A percentile compares a stretch with the other conserved stretches of the same genome.
Evolutionary conservation across 192 early-diverging fungal genomes (phyloP).

Genomic region (Entomortierella beljakovae): DNA sequence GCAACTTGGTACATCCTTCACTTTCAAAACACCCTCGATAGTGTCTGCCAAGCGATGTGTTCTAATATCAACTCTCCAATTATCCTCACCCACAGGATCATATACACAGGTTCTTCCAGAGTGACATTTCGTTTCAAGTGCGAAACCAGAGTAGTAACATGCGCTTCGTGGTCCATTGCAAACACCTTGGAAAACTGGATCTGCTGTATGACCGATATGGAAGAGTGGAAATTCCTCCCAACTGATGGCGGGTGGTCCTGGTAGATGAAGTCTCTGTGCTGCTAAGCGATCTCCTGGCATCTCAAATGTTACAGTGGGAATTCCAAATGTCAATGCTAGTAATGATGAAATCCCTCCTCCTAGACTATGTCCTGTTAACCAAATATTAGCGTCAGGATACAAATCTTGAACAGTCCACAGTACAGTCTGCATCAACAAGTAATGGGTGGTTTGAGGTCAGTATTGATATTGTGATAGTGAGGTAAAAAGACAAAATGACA

Average conservation of each 20-base stretch:
- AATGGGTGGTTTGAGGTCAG: neutral
- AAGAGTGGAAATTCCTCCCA: slow-evolving; percentile 79
- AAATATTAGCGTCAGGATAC: slow-evolving; percentile 79
- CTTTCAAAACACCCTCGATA: slow-evolving; percentile 70
- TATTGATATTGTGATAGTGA: too few species aligned
- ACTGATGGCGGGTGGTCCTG: slow-evolving; percentile 58
- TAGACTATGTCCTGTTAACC: slow-evolving; percentile 88
- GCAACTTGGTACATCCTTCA: slow-evolving; percentile 48
- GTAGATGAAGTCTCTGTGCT: slow-evolving; percentile 82
- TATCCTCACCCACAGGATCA: slow-evolving; percentile 71
- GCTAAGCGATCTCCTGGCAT: slow-evolving; percentile 85
- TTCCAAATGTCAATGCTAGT: slow-evolving; percentile 85
- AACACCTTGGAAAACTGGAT: slow-evolving; percentile 91
- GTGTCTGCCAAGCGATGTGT: slow-evolving; percentile 85
- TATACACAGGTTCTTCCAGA: slow-evolving; percentile 76
- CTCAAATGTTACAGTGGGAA: slow-evolving; percentile 90
- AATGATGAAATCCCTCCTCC: slow-evolving; percentile 70
- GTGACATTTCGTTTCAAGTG: slow-evolving; percentile 78
- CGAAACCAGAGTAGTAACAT: slow-evolving; percentile 42
- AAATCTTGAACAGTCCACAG: slow-evolving; percentile 69
- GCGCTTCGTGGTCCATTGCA: slow-evolving; percentile 68
- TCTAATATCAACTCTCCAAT: slow-evolving; percentile 76
- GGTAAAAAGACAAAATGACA: slow-evolving; percentile 3
- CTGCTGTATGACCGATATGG: slow-evolving; percentile 92
- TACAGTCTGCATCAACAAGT: slow-evolving; percentile 63